Base-by-base conservation (phyloP, 495 filamentous ascomycete genomes). In the Hypoxylon fragiforme region DNA sequence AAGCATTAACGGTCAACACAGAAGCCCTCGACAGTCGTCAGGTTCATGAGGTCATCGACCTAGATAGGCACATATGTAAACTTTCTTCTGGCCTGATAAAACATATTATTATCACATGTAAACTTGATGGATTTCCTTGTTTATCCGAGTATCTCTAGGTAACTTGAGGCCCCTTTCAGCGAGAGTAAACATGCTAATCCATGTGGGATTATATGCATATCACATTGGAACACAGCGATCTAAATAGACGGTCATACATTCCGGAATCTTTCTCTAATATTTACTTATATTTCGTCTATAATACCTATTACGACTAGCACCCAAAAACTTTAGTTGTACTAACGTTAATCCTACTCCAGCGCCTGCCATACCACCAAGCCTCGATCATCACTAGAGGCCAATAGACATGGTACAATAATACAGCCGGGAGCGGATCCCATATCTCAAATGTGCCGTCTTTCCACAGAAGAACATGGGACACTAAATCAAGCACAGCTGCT, bases 381-480 rank as follows among this genome's bases (percentile, higher is more conserved):
- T 50, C 43, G 13, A 72, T 9, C 53, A 85, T 79, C 53, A 69
- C 64, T 20, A 67, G 56, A n/a, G 81, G 84, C 81, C 78, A 85
- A 63, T 82, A 87, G 1, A 81, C 71, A 47, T 83, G 80, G 64
- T 85, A 85, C 2, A 84, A 64, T 67, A 74, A 73, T 70, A 77
- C 80, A 36, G 69, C 75, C 0, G 84, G 84, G 55, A 78, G 39
- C 9, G 84, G 84, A 68, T 86, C 84, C 81, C 81, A 84, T 15
- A 70, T 19, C 60, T 79, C 77, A 52, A 72, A 86, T 2, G 72
- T 80, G 3, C 81, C 84, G 21, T 87, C 84, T 48, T 77, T 80
- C 83, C 84, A 86, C 11, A 59, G 68, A 0, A 77, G 14, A 0
- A 84, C 4, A 63, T 83, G 82, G 7, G 64, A 43, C 3, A 15